Conservation (phyloP, 192 early-diverging fungal genomes). For the Coemansia sp. region DNA sequence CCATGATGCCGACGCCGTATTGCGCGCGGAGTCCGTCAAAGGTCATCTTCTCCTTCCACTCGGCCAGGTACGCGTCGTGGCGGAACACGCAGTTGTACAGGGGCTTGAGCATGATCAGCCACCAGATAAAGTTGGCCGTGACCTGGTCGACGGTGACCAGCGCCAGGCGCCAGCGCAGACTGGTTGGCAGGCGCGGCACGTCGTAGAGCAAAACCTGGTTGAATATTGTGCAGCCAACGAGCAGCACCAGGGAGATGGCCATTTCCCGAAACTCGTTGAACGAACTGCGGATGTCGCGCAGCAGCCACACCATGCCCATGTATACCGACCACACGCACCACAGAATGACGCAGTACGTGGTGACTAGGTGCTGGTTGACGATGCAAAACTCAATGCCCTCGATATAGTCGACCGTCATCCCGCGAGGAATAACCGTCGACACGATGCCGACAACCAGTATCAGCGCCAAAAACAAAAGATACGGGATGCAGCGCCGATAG, state of each 20-base stretch:
- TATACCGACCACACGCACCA: slow-evolving; percentile 40
- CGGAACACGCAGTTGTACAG: slow-evolving; percentile 42
- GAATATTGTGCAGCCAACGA: slow-evolving; percentile 27
- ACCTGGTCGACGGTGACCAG: slow-evolving; percentile 32
- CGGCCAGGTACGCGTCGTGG: slow-evolving; percentile 33
- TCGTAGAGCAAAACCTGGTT: slow-evolving; percentile 37
- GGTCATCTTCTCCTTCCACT: slow-evolving; percentile 45
- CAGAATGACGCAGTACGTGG: slow-evolving; percentile 22
- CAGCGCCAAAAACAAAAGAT: slow-evolving; percentile 19
- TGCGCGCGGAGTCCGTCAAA: slow-evolving; percentile 33
- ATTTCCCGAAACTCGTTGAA: slow-evolving; percentile 52
- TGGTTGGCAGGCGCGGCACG: slow-evolving; percentile 23
- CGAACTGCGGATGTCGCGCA: slow-evolving; percentile 51
- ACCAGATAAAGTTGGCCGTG: slow-evolving; percentile 45
- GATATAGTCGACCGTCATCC: slow-evolving; percentile 25
- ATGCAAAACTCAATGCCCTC: slow-evolving; percentile 41
- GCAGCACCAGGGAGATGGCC: slow-evolving; percentile 26
- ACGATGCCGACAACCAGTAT: slow-evolving; percentile 23
- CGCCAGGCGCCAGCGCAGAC: slow-evolving; percentile 27
- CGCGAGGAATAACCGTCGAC: slow-evolving; percentile 21
- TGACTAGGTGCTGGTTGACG: slow-evolving; percentile 38
- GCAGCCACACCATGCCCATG: slow-evolving; percentile 44
- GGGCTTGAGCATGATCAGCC: slow-evolving; percentile 51
- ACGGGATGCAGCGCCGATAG: slow-evolving; percentile 27
- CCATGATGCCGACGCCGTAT: slow-evolving; percentile 26